Percentiles rank a stretch among this genome's conserved stretches.
Evolutionary conservation across 768 basidiomycete genomes (phyloP).

Genomic region (Pleurotus sapidus): DNA sequence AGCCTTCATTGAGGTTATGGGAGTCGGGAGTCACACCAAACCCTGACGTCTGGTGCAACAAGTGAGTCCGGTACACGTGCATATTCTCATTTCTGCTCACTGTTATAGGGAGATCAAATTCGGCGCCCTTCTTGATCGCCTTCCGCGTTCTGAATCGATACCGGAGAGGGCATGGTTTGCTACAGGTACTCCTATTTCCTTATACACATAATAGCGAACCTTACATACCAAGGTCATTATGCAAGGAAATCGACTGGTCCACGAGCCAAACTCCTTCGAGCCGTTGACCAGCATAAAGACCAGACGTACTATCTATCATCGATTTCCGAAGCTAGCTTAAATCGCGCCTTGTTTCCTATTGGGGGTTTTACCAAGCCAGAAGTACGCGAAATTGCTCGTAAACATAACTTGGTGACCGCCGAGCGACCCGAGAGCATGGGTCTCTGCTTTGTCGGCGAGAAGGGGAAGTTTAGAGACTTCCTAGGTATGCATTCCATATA

Average conservation of each 20-base stretch:
- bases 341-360: constrained; percentile 78
- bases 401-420: constrained; percentile 67
- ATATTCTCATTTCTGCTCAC: not conserved
- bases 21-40: constrained; percentile 82
- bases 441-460: constrained; percentile 90
- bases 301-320: constrained; percentile 91
- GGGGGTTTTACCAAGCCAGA: constrained; percentile 61
- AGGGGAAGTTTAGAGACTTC: constrained; percentile 68
- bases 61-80: constrained; percentile 34
- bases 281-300: constrained; percentile 69
- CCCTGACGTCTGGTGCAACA: constrained; percentile 92
- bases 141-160: constrained; percentile 32
- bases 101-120: constrained; percentile 82
- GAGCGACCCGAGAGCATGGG: constrained; percentile 87
- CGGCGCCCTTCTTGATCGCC: constrained; percentile 69
- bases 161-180: constrained; percentile 65
- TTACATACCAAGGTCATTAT: constrained; percentile 67
- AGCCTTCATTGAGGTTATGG: constrained; percentile 80
- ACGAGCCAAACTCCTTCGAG: constrained; percentile 53
- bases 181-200: constrained; percentile 52
- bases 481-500: constrained; percentile 44
- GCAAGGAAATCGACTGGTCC: constrained; percentile 49
- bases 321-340: constrained; percentile 62
- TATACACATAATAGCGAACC: not conserved
- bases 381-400: constrained; percentile 69